These are phyloP conservation scores for Pontederia crassipes DNA, from an alignment of 176 grass and related monocot genomes.

Conservation along the genomic window DNA sequence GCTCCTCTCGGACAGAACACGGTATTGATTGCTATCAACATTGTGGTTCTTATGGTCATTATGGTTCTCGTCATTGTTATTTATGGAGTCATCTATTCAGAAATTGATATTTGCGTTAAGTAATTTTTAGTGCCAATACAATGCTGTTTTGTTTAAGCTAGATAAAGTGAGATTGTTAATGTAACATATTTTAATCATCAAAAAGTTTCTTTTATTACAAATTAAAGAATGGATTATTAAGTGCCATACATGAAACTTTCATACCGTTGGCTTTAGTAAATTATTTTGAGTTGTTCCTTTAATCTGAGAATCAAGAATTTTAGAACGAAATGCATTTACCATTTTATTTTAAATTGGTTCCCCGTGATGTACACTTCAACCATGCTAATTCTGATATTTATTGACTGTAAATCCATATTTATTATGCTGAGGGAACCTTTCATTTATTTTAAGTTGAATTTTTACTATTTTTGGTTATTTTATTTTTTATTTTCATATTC, in stretches of 20 bases:
- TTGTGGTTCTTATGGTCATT: neutral
- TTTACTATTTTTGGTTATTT: neutral
- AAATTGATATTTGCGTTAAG: too few species aligned
- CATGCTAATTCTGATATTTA: constrained; percentile 17
- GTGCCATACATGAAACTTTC: too few species aligned
- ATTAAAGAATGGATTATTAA: too few species aligned
- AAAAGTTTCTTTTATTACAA: too few species aligned
- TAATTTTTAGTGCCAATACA: too few species aligned
- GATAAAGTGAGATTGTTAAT: too few species aligned
- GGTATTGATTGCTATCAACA: neutral
- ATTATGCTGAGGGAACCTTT: constrained; percentile 9
- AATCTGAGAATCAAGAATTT: too few species aligned
- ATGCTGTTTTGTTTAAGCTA: neutral
- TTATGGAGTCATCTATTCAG: too few species aligned
- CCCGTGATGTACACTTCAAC: neutral
- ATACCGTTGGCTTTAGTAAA: too few species aligned
- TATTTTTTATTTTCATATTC: too few species aligned
- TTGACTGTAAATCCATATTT: neutral
- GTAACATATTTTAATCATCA: neutral
- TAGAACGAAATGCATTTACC: neutral
- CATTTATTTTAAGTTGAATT: neutral
- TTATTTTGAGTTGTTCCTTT: too few species aligned
- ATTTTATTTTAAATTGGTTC: constrained; percentile 8
- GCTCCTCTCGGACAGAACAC: constrained; percentile 23
- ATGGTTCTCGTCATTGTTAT: neutral